Evolutionary conservation across 441 rosid genomes (phyloP).

Genomic region (Pelargonium australe): DNA sequence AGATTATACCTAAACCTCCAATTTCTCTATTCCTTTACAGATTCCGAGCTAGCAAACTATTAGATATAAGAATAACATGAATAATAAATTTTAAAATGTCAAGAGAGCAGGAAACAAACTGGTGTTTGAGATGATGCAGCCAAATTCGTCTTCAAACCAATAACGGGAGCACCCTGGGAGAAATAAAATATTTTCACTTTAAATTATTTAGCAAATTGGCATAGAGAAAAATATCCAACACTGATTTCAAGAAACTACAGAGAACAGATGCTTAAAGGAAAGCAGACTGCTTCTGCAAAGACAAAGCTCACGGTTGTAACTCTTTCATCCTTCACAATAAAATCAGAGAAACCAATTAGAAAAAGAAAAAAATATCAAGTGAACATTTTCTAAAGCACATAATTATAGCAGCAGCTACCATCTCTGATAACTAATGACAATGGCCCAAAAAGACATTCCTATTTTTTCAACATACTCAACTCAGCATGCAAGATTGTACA

Average conservation of each 20-base stretch:
- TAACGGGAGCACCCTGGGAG: constrained; percentile 74
- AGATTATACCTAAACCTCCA: background rate
- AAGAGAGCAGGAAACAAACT: constrained; percentile 30
- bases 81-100: background rate
- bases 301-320: constrained; percentile 10
- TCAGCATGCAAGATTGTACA: background rate
- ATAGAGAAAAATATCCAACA: constrained; percentile 6
- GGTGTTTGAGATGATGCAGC: constrained; percentile 57
- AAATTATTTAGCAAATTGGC: constrained; percentile 15
- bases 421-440: background rate
- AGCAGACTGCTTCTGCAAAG: constrained; percentile 9
- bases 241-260: constrained; percentile 6
- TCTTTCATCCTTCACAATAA: constrained; percentile 10
- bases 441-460: background rate
- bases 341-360: constrained; percentile 9
- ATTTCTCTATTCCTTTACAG: background rate
- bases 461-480: constrained; percentile 1
- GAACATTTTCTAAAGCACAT: background rate
- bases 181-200: constrained; percentile 18
- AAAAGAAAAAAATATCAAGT: background rate
- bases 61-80: background rate
- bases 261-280: constrained; percentile 10
- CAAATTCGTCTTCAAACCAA: constrained; percentile 66
- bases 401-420: constrained; percentile 6
- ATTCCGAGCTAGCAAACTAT: background rate